A percentile compares a stretch with the other conserved stretches of the same genome.
Evolutionary conservation across 495 filamentous ascomycete genomes (phyloP).

Genomic region (Aspergillus baeticus): DNA sequence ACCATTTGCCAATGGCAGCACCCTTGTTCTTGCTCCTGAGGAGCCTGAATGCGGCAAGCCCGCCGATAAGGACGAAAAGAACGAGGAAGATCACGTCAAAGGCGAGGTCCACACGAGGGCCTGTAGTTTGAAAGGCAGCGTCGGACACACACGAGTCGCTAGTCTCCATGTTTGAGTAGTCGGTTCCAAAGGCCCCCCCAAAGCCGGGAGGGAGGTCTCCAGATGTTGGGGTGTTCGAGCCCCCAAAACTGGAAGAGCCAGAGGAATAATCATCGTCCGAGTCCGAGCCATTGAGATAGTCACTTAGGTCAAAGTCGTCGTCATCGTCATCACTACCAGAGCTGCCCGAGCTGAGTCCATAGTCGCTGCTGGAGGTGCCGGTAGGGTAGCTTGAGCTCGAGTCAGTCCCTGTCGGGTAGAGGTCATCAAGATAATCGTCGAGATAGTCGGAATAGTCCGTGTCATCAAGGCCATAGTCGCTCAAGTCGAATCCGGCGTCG

Average conservation of each 20-base stretch:
- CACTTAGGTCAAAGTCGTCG: too few species aligned
- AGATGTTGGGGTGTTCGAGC: background rate
- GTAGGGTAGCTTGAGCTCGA: background rate
- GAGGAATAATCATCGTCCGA: background rate
- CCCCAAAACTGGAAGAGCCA: background rate
- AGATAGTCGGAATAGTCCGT: background rate
- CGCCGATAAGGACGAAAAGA: conserved; percentile 8
- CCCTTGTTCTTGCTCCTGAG: conserved; percentile 10
- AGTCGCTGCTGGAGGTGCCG: background rate
- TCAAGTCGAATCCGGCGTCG: background rate
- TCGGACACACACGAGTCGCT: conserved; percentile 1
- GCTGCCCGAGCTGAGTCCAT: too few species aligned
- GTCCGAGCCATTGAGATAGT: background rate
- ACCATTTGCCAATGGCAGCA: conserved; percentile 4
- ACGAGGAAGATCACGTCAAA: conserved; percentile 21
- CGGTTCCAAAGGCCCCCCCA: background rate
- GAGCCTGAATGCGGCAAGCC: background rate
- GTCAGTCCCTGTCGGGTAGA: background rate
- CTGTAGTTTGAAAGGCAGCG: conserved; percentile 4
- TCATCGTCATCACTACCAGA: background rate
- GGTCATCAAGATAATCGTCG: too few species aligned
- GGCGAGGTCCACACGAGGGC: conserved; percentile 3
- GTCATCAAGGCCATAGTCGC: background rate
- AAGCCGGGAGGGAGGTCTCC: background rate
- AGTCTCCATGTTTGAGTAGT: background rate